Evolutionary conservation across 1,139 yeast species (phyloP).

Genomic region (Yamadazyma oceani): DNA sequence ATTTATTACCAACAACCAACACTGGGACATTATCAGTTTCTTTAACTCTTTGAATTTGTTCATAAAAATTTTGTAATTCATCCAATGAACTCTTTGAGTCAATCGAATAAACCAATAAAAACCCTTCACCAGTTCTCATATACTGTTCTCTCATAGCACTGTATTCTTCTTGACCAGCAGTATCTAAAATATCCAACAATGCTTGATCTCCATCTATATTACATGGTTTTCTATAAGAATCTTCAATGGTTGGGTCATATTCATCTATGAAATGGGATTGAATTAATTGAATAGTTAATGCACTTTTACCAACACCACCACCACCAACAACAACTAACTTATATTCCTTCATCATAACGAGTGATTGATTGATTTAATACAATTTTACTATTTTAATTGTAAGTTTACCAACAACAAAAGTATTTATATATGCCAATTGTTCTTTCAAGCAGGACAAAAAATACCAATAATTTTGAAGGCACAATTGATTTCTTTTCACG

Average conservation of each 20-base stretch:
- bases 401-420: too few relatives aligned
- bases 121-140: slow-evolving; percentile 94
- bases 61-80: slow-evolving; percentile 75
- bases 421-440: not conserved
- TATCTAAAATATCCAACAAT: slow-evolving; percentile 77
- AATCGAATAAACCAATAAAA: slow-evolving; percentile 78
- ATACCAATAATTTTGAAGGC: too few relatives aligned
- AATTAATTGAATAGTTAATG: slow-evolving; percentile 84
- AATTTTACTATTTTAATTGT: too few relatives aligned
- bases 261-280: slow-evolving; percentile 94
- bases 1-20: slow-evolving; percentile 71
- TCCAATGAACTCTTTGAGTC: slow-evolving; percentile 78
- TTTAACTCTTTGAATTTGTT: slow-evolving; percentile 84
- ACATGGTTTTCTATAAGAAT: slow-evolving; percentile 58
- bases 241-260: slow-evolving; percentile 97
- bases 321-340: slow-evolving; percentile 96
- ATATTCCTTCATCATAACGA: slow-evolving; percentile 57
- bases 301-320: slow-evolving; percentile 98
- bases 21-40: slow-evolving; percentile 74
- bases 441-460: not conserved
- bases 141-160: slow-evolving; percentile 93
- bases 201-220: slow-evolving; percentile 52
- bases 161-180: slow-evolving; percentile 98
- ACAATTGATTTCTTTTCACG: too few relatives aligned
- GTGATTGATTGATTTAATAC: not conserved